A percentile compares a stretch with the other conserved stretches of the same genome.
Conservation (phyloP, 2,329 filamentous ascomycete species). For the Epichloe bromicola region DNA sequence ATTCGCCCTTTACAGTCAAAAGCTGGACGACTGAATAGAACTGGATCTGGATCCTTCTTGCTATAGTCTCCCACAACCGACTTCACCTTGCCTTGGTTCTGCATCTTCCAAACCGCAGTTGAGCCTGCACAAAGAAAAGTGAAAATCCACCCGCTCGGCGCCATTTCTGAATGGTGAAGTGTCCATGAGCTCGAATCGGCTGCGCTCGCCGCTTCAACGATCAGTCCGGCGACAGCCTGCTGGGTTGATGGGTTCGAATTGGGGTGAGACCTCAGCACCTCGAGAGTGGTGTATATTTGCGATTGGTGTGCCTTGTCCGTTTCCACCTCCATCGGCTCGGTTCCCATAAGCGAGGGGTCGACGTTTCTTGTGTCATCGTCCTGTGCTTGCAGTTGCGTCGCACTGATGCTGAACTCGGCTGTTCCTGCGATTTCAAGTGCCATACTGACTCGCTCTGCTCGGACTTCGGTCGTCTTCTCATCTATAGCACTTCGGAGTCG, state of each 20-base stretch:
- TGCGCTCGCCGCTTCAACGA: slow-evolving; percentile 28
- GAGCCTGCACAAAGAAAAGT: slow-evolving; percentile 42
- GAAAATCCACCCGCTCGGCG: slow-evolving; percentile 38
- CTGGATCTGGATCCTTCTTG: slow-evolving; percentile 31
- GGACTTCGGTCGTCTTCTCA: slow-evolving; percentile 31
- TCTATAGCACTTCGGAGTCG: slow-evolving; percentile 29
- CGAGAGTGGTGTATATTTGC: slow-evolving; percentile 29
- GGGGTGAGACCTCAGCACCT: slow-evolving; percentile 36
- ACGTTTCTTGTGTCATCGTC: slow-evolving; percentile 16
- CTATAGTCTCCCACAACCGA: slow-evolving; percentile 36
- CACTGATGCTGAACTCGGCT: slow-evolving; percentile 28
- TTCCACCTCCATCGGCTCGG: slow-evolving; percentile 9
- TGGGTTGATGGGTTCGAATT: slow-evolving; percentile 35
- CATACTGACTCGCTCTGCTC: slow-evolving; percentile 35
- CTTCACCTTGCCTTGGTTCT: slow-evolving; percentile 28
- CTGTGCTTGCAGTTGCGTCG: slow-evolving; percentile 24
- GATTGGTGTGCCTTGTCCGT: slow-evolving; percentile 12
- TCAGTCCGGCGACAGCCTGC: slow-evolving; percentile 34
- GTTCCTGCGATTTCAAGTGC: slow-evolving; percentile 34
- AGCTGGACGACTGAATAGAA: slow-evolving; percentile 36
- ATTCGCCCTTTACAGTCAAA: slow-evolving; percentile 45
- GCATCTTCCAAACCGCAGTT: slow-evolving; percentile 35
- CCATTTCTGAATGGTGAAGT: slow-evolving; percentile 30
- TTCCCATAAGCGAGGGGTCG: slow-evolving; percentile 22
- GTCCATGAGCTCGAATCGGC: slow-evolving; percentile 38